Evolutionary conservation across 2,329 filamentous ascomycete genomes (phyloP).

Genomic region (Botrytis byssoidea): DNA sequence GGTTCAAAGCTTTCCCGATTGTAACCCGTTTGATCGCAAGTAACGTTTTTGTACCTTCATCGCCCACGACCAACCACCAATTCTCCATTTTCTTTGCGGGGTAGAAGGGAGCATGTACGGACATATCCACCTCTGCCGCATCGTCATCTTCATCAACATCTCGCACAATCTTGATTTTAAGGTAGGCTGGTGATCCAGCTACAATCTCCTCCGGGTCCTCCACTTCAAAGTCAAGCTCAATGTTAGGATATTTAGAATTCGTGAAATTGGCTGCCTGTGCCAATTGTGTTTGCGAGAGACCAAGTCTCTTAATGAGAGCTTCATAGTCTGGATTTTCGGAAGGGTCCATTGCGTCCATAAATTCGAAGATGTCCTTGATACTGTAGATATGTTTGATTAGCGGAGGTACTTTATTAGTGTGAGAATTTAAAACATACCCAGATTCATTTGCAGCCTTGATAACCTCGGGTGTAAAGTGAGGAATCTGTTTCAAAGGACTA

Average conservation of each 20-base stretch:
- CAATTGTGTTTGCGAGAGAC: conserved; percentile 77
- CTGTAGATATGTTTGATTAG: conserved; percentile 46
- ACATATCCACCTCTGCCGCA: conserved; percentile 68
- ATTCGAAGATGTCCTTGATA: conserved; percentile 93
- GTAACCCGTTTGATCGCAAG: conserved; percentile 94
- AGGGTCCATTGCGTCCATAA: conserved; percentile 98
- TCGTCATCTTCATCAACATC: conserved; percentile 73
- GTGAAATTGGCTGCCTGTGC: conserved; percentile 91
- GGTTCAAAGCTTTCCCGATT: conserved; percentile 72
- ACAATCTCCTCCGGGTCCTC: conserved; percentile 77
- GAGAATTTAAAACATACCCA: conserved; percentile 54
- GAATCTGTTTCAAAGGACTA: conserved; percentile 94
- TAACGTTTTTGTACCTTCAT: conserved; percentile 83
- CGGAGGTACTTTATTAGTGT: not conserved
- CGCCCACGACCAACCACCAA: conserved; percentile 97
- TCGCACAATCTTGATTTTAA: conserved; percentile 81
- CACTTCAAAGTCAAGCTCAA: conserved; percentile 86
- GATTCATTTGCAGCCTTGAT: conserved; percentile 80
- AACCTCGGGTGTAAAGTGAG: conserved; percentile 82
- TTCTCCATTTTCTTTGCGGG: conserved; percentile 91
- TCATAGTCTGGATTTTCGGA: conserved; percentile 84
- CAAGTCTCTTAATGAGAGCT: conserved; percentile 72
- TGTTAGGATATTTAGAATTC: conserved; percentile 92
- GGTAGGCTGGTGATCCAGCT: conserved; percentile 75
- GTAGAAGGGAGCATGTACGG: conserved; percentile 94